phyloP scores from a whole-genome alignment of 2,329 filamentous ascomycete species.

The Passalora sequoiae region DNA sequence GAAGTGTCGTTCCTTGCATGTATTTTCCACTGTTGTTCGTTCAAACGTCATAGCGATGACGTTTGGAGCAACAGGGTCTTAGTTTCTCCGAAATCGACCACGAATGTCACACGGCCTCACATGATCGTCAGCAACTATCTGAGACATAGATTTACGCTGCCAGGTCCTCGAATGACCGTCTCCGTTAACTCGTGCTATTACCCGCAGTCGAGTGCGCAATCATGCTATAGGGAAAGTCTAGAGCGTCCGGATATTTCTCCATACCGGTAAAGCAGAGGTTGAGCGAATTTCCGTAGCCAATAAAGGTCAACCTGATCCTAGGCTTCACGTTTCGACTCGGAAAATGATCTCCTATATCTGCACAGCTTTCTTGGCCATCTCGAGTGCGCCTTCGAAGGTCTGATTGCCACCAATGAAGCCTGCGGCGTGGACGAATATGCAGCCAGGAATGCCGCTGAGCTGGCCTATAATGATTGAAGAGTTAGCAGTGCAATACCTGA shows the following conservation, averaged over 20 bases:
- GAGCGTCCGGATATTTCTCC: background rate
- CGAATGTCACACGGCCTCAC: background rate
- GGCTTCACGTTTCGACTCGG: too few relatives aligned
- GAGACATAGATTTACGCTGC: too few relatives aligned
- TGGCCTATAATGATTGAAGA: too few relatives aligned
- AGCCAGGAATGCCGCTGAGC: constrained; percentile 63
- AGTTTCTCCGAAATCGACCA: background rate
- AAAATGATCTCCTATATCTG: constrained; percentile 34
- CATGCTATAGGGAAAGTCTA: too few relatives aligned
- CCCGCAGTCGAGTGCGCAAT: too few relatives aligned
- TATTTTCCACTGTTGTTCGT: background rate
- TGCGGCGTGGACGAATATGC: constrained; percentile 88
- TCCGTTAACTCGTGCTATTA: too few relatives aligned
- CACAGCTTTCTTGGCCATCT: constrained; percentile 76
- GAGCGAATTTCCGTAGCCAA: too few relatives aligned
- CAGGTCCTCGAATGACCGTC: too few relatives aligned
- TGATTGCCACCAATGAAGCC: constrained; percentile 96
- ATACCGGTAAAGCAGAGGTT: background rate
- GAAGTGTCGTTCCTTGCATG: background rate
- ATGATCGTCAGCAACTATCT: background rate
- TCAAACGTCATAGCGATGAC: background rate
- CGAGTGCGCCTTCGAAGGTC: constrained; percentile 79
- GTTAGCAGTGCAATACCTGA: too few relatives aligned
- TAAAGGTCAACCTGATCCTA: too few relatives aligned
- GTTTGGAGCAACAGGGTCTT: background rate